Evolutionary conservation across 2,329 filamentous ascomycete genomes (phyloP), one percentile per base, ranked within the genome.

Genomic region (Keithomyces neogunnii): DNA sequence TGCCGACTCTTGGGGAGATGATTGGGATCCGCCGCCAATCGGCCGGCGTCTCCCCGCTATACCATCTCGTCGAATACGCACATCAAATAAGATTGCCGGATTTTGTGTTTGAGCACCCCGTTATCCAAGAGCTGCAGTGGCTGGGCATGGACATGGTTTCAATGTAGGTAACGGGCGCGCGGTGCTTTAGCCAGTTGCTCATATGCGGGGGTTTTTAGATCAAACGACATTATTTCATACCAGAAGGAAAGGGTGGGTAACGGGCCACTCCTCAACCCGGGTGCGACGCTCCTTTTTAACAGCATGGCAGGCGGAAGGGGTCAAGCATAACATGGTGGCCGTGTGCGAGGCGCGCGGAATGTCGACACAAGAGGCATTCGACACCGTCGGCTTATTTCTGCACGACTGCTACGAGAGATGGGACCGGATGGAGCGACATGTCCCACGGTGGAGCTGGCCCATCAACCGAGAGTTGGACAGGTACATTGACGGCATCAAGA

Each of bases 401-500:
- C 48, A 57, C n/a, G 10, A 49, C 5, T 45, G 57, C 13, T 60
- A 57, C 44, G 5, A 33, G n/a, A 48, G 52, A 3, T 59, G 57
- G 58, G 55, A 57, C 10, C 43, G 31, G 28, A 45, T 52, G 8
- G 55, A 60, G 30, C 44, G 29, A 0, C 42, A 29, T 5, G n/a
- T 60, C 0, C 53, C 55, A 8, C 53, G 47, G 47, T 59, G 55
- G 54, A 48, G 49, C 1, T 7, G 26, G 2, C 31, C 51, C n/a
- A 31, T 47, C 9, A 53, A 61, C 10, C 8, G 19, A 10, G 26
- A 57, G 9, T 55, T 60, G 26, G 32, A 33, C 42, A 49, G 39
- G 13, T 62, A 62, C 36, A 49, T 62, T 36, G 50, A 56, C n/a
- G 59, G 55, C 8, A 62, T 62, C 46, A 58, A 62, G 44, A 49